These are phyloP conservation scores for Lichina pygmaea DNA, from an alignment of 495 filamentous ascomycete species.

Conservation along the genomic window DNA sequence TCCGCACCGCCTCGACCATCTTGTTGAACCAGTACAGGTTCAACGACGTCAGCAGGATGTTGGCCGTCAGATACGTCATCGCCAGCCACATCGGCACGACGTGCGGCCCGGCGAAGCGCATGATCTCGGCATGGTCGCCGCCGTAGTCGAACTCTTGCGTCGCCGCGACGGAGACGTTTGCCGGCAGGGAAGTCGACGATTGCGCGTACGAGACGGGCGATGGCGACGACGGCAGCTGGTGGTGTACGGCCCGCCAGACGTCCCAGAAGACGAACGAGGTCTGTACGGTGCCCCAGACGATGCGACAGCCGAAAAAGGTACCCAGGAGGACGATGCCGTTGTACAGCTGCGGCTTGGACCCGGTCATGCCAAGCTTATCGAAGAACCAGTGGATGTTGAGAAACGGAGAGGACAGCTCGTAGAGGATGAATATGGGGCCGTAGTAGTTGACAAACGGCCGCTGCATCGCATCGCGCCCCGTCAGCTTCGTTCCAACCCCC, in stretches of 20 bases:
- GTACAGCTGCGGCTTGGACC: slow-evolving; percentile 52
- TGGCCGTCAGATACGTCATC: slow-evolving; percentile 43
- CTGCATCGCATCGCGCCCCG: slow-evolving; percentile 16
- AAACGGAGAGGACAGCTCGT: slow-evolving; percentile 85
- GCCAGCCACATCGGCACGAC: slow-evolving; percentile 59
- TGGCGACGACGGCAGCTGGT: slow-evolving; percentile 2
- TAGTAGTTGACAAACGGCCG: slow-evolving; percentile 89
- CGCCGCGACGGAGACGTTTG: background rate
- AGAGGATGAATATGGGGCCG: slow-evolving; percentile 75
- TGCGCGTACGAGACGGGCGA: background rate
- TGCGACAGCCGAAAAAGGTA: slow-evolving; percentile 68
- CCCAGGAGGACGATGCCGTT: slow-evolving; percentile 51
- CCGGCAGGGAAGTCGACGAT: background rate
- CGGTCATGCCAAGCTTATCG: slow-evolving; percentile 89
- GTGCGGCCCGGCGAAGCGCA: slow-evolving; percentile 21
- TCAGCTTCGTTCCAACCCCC: background rate
- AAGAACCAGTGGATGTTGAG: slow-evolving; percentile 98
- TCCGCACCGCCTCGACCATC: slow-evolving; percentile 80
- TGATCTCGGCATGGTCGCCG: slow-evolving; percentile 12
- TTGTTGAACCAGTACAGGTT: slow-evolving; percentile 95
- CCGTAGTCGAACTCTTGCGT: background rate
- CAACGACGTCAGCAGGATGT: slow-evolving; percentile 55
- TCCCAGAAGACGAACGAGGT: slow-evolving; percentile 52
- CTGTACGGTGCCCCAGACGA: slow-evolving; percentile 79
- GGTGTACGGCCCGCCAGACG: slow-evolving; percentile 36